phyloP scores from a whole-genome alignment of 2,329 filamentous ascomycete genomes.

The Fusarium graminum region DNA sequence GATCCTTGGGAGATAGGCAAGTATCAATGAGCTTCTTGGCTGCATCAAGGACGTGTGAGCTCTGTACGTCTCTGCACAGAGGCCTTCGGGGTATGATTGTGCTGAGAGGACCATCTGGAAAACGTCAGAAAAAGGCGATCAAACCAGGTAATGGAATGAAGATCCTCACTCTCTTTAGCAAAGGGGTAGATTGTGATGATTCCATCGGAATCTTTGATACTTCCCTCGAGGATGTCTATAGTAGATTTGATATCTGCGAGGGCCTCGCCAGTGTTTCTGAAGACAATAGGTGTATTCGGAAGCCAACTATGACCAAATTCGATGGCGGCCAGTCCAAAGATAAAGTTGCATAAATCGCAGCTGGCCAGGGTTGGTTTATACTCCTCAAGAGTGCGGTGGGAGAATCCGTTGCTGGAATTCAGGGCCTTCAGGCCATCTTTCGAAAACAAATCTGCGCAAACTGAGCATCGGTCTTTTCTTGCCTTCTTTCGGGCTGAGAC shows the following conservation, averaged over 20 bases:
- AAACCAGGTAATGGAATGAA: accelerated
- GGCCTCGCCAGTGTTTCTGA: accelerated
- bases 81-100: accelerated
- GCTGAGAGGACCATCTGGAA: background rate
- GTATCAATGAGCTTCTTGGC: accelerated
- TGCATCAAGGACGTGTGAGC: accelerated
- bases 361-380: background rate
- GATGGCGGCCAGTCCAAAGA: accelerated
- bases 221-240: accelerated
- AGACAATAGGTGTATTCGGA: accelerated
- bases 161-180: accelerated
- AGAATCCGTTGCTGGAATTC: background rate
- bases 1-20: accelerated
- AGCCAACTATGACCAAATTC: background rate
- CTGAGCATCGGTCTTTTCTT: background rate
- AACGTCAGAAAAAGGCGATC: accelerated
- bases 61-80: background rate
- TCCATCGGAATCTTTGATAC: accelerated
- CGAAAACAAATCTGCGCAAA: background rate
- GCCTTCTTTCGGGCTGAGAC: background rate
- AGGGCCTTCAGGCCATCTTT: accelerated
- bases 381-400: accelerated
- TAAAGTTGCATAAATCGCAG: background rate
- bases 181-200: background rate
- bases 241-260: accelerated